phyloP scores from a whole-genome alignment of 257 asterid genomes.

The Prunella vulgaris region DNA sequence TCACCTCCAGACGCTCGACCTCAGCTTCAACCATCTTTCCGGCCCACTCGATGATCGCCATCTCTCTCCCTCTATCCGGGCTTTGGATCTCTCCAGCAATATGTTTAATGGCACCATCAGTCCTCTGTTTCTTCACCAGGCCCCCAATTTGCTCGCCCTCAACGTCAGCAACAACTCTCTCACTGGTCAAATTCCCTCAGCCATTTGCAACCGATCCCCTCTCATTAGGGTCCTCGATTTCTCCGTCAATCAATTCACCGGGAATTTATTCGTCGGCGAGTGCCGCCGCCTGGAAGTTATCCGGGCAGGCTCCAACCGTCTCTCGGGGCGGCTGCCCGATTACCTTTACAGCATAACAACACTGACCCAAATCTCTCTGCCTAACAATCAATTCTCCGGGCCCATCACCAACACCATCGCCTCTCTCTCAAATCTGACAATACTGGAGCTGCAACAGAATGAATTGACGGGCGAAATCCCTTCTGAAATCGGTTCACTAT shows the following conservation, averaged over 20 bases:
- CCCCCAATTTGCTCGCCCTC: constrained; percentile 22
- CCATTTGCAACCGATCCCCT: constrained; percentile 28
- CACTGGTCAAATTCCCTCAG: constrained; percentile 28
- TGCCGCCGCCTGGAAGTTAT: constrained; percentile 28
- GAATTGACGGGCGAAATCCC: constrained; percentile 38
- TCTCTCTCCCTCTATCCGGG: not conserved
- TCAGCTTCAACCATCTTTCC: constrained; percentile 22
- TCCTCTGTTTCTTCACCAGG: constrained; percentile 7
- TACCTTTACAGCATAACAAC: constrained; percentile 24
- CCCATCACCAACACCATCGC: constrained; percentile 24
- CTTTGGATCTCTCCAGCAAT: constrained; percentile 36
- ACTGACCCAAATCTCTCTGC: constrained; percentile 32
- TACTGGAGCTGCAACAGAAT: constrained; percentile 43
- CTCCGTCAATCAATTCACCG: constrained; percentile 34
- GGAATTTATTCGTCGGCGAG: constrained; percentile 10
- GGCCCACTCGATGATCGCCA: constrained; percentile 3
- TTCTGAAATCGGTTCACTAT: constrained; percentile 28
- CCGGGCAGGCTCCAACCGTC: constrained; percentile 39
- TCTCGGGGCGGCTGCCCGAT: constrained; percentile 35
- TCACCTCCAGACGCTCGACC: constrained; percentile 11
- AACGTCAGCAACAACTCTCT: constrained; percentile 45
- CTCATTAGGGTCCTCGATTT: constrained; percentile 31
- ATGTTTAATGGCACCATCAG: constrained; percentile 29
- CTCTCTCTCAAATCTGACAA: constrained; percentile 23
- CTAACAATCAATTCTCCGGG: constrained; percentile 39